phyloP scores from a whole-genome alignment of 192 early-diverging fungal genomes.

The Physocladia obscura region DNA sequence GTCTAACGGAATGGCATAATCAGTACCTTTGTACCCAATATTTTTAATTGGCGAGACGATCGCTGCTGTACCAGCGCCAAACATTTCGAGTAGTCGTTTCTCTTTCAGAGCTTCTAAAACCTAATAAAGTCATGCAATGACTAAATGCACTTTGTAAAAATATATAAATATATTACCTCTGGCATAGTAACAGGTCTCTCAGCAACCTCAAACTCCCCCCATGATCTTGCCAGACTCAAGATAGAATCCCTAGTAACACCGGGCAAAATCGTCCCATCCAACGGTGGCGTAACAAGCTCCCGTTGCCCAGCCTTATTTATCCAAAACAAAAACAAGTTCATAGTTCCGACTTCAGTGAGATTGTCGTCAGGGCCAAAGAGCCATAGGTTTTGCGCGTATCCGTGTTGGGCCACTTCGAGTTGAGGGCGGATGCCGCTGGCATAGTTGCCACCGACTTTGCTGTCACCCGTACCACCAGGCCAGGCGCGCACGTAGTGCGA shows the following conservation, averaged over 20 bases:
- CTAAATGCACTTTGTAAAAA: too few species aligned
- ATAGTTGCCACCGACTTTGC: conserved; percentile 90
- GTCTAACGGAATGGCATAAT: conserved; percentile 83
- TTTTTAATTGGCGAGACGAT: conserved; percentile 91
- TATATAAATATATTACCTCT: too few species aligned
- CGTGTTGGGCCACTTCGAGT: conserved; percentile 80
- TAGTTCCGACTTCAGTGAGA: conserved; percentile 94
- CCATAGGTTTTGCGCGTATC: conserved; percentile 95
- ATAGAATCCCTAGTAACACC: conserved; percentile 95
- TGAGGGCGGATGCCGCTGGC: conserved; percentile 80
- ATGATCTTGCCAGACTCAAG: conserved; percentile 69
- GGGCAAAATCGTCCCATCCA: conserved; percentile 95
- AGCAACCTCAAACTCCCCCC: conserved; percentile 85
- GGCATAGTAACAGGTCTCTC: conserved; percentile 83
- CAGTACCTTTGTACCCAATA: conserved; percentile 75
- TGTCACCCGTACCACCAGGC: conserved; percentile 92
- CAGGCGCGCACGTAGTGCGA: conserved; percentile 86
- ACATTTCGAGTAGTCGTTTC: conserved; percentile 84
- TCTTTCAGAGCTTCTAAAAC: conserved; percentile 67
- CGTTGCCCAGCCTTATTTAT: conserved; percentile 76
- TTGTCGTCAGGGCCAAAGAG: conserved; percentile 82
- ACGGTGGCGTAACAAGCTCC: conserved; percentile 86
- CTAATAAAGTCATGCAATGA: too few species aligned
- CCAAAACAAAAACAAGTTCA: conserved; percentile 94
- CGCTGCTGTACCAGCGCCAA: conserved; percentile 94